Percentiles rank a stretch among this genome's conserved stretches.
phyloP scores from a whole-genome alignment of 805 yeast genomes.

The Wickerhamiella occidentalis region DNA sequence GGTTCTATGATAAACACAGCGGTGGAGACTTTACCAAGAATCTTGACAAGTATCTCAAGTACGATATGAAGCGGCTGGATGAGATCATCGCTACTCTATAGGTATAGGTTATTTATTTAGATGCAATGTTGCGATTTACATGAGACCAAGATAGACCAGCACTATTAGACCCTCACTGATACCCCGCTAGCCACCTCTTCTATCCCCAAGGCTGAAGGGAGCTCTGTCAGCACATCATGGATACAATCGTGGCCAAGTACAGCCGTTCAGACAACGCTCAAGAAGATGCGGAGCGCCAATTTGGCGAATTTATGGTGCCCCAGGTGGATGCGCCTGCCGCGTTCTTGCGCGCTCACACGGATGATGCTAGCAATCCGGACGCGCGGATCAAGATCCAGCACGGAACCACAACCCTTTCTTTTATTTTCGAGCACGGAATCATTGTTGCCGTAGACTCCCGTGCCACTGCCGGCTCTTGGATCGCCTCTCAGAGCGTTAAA shows the following conservation, averaged over 20 bases:
- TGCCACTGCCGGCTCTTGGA: constrained; percentile 97
- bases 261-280: background rate
- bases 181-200: background rate
- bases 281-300: background rate
- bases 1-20: constrained; percentile 68
- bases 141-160: no score
- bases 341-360: constrained; percentile 94
- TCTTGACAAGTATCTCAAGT: constrained; percentile 57
- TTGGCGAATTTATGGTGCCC: constrained; percentile 43
- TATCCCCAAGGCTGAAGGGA: no score
- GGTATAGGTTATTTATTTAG: background rate
- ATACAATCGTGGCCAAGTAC: constrained; percentile 10
- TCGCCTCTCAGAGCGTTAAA: constrained; percentile 94
- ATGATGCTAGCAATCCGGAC: constrained; percentile 83
- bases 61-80: constrained; percentile 34
- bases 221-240: constrained; percentile 4
- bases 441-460: constrained; percentile 93
- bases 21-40: constrained; percentile 62
- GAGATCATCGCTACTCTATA: constrained; percentile 26
- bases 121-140: no score
- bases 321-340: constrained; percentile 83
- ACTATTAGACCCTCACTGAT: background rate
- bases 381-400: constrained; percentile 94
- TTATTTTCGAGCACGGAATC: constrained; percentile 91
- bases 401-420: constrained; percentile 97